These are phyloP conservation scores for Cyphellophora europaea DNA, from an alignment of 2,329 filamentous ascomycete species.

Conservation along the genomic window DNA sequence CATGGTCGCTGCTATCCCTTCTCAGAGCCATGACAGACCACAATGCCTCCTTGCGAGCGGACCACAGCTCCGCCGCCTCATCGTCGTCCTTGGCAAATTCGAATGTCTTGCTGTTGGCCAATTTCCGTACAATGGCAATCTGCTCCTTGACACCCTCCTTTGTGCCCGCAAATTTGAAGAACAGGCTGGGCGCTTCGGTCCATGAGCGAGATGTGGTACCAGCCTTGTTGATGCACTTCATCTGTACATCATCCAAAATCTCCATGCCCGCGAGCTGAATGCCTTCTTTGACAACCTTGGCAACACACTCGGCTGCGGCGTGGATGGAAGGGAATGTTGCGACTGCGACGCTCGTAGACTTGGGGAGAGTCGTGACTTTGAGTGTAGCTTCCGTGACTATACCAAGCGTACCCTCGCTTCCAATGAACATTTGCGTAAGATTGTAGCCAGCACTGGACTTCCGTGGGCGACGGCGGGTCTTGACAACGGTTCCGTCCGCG, in stretches of 20 bases:
- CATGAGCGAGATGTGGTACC: slow-evolving; percentile 43
- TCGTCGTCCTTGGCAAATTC: slow-evolving; percentile 57
- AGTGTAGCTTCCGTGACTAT: slow-evolving; percentile 85
- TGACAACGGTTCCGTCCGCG: slow-evolving; percentile 82
- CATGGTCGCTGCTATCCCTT: slow-evolving; percentile 48
- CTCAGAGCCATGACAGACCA: slow-evolving; percentile 63
- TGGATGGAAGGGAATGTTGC: slow-evolving; percentile 56
- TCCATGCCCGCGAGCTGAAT: slow-evolving; percentile 86
- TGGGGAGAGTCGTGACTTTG: slow-evolving; percentile 74
- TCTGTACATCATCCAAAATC: slow-evolving; percentile 85
- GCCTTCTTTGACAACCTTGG: slow-evolving; percentile 67
- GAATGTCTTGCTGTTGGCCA: slow-evolving; percentile 53
- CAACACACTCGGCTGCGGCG: slow-evolving; percentile 68
- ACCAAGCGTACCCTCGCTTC: slow-evolving; percentile 83
- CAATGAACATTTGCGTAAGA: slow-evolving; percentile 79
- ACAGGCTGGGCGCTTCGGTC: slow-evolving; percentile 62
- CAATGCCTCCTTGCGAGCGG: slow-evolving; percentile 63
- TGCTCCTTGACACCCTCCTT: slow-evolving; percentile 54
- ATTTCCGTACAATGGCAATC: slow-evolving; percentile 48
- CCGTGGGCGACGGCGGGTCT: slow-evolving; percentile 76
- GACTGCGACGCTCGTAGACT: slow-evolving; percentile 72
- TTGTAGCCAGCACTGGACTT: slow-evolving; percentile 92
- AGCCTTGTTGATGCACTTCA: slow-evolving; percentile 56
- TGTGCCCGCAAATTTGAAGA: slow-evolving; percentile 67
- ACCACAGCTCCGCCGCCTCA: slow-evolving; percentile 64